Evolutionary conservation across 2,329 filamentous ascomycete species (phyloP), one percentile per base, ranked within the genome.

Genomic region (Cladophialophora exuberans): DNA sequence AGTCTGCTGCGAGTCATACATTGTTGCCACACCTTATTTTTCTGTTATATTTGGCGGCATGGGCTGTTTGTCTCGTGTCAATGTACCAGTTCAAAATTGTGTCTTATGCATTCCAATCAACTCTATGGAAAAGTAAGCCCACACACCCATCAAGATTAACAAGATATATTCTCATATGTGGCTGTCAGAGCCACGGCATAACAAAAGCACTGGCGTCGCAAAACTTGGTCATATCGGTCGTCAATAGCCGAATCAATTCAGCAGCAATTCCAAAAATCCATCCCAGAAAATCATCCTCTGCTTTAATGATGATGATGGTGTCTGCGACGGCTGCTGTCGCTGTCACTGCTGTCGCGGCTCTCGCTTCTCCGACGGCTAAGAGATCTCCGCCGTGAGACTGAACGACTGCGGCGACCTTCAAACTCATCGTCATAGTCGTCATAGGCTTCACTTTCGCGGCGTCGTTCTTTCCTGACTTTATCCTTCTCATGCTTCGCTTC

Each of bases 401-500:
- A 51, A 10, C 58, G 56, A 23, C 56, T 59, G 6, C 50, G 39
- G 6, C 56, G 49, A 11, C 33, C 25, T 11, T 42, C 56, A 38
- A 49, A 38, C 31, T 52, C 41, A 18, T 59, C 54, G 9, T 59
- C 39, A 23, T 58, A 50, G 13, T 43, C 53, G 17, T 49, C 31
- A 47, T 57, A 42, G 4, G 39, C 57, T 10, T 52, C 46, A 30
- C 54, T 38, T 25, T 41, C 49, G 23, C 55, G 43, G 10, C 54
- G 47, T 22, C 57, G 54, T 43, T 46, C 41, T 26, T 58, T 55
- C 33, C 55, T 55, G 17, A 46, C 44, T 38, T 60, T 60, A 42
- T 57, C 55, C 36, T 62, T 61, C 47, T 64, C 62, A 48, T 57
- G 60, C 23, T 59, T 62, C 5, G 35, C 35, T 47, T 64, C 62